phyloP scores from a whole-genome alignment of 371 early-diverging fungal genomes.

The Amoeboaphelidium protococcarum region DNA sequence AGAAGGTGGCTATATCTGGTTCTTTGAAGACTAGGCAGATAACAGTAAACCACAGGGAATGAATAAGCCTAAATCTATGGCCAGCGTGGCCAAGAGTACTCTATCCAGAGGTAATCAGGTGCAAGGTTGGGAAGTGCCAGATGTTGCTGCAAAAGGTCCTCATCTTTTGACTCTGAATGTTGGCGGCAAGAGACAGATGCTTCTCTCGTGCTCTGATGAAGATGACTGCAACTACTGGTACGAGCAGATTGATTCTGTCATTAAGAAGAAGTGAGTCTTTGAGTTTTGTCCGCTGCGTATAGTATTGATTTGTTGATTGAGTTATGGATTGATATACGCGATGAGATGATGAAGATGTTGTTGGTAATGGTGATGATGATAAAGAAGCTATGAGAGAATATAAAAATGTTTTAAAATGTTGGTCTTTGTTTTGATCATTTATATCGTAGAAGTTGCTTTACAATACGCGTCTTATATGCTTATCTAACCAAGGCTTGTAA shows the following conservation, averaged over 20 bases:
- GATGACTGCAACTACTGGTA: neutral
- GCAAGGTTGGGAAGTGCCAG: neutral
- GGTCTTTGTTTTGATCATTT: no score
- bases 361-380: no score
- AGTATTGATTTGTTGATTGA: no score
- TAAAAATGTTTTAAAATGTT: no score
- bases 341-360: no score
- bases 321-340: no score
- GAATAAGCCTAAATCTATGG: neutral
- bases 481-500: no score
- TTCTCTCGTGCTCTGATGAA: neutral
- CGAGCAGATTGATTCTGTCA: neutral
- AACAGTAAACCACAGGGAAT: neutral
- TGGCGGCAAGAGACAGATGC: neutral
- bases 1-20: conserved; percentile 1
- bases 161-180: neutral
- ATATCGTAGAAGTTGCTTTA: no score
- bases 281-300: no score
- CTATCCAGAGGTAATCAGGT: neutral
- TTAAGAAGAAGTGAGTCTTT: neutral
- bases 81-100: neutral
- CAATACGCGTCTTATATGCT: no score
- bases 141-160: neutral
- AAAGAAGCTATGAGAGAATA: no score
- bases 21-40: neutral